Percentiles rank a stretch among this genome's conserved stretches.
These are phyloP conservation scores for Beauveria sp. DNA, from an alignment of 2,329 filamentous ascomycete genomes.

Conservation along the genomic window DNA sequence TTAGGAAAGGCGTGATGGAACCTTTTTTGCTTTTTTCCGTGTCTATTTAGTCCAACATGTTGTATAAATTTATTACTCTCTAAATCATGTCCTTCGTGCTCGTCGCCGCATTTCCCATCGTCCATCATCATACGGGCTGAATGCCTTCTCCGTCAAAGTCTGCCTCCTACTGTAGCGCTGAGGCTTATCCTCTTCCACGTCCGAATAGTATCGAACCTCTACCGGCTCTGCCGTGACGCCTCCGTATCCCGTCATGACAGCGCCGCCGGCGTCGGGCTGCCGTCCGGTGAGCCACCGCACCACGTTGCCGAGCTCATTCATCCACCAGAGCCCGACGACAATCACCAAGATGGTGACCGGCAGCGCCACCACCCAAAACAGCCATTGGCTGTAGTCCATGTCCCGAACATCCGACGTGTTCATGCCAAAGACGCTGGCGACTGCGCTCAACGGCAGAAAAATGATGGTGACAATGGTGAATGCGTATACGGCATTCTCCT, in stretches of 20 bases:
- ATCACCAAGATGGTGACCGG: constrained; percentile 38
- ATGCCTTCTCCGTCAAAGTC: not conserved
- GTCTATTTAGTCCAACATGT: not conserved
- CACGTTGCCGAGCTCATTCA: constrained; percentile 33
- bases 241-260: not conserved
- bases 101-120: not conserved
- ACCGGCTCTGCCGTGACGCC: not conserved
- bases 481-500: constrained; percentile 40
- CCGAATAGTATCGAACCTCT: not conserved
- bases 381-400: constrained; percentile 39
- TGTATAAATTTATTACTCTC: not conserved
- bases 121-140: not conserved
- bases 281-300: constrained; percentile 21
- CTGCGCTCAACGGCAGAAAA: constrained; percentile 38
- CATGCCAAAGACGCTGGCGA: constrained; percentile 46
- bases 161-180: not conserved
- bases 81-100: not conserved
- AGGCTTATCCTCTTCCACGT: not conserved
- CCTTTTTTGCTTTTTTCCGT: not conserved
- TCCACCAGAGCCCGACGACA: constrained; percentile 32
- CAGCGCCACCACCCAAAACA: constrained; percentile 42
- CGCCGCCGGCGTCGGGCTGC: not conserved
- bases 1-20: not conserved
- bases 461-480: constrained; percentile 43
- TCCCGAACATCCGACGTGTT: constrained; percentile 43